Evolutionary conservation across 768 basidiomycete genomes (phyloP), one percentile per base, ranked within the genome.

Genomic region (Clavulina sp.): DNA sequence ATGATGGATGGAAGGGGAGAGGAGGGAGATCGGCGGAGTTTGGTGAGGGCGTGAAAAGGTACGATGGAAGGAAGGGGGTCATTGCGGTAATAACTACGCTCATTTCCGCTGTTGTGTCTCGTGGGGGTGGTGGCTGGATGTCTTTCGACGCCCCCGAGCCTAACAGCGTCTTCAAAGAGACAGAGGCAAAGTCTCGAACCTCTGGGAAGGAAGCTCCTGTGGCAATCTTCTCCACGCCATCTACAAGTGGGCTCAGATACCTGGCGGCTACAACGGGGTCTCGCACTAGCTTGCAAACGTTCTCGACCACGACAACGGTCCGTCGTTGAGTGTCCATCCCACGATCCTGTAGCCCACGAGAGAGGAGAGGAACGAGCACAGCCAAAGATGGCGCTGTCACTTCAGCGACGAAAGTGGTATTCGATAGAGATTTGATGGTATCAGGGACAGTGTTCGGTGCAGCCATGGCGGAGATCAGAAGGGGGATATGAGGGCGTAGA

Each of bases 321-420:
- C 93, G 80, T 52, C 93, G 82, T 63, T 93, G 89, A 19, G 91
- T 86, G 60, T 95, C 91, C 81, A 91, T 95, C 53, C 88, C 89
- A 57, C 92, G 77, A 63, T 95, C 92, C 58, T 92, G 92, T 59
- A 96, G 71, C 6, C 87, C 92, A 60, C 93, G 87, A 40, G 77
- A 72, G 46, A 97, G 72, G 23, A 97, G 76, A 4, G 93, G 93
- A 4, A 92, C 88, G 52, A 97, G 77, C 57, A 97, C 89, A 16
- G 93, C 93, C 29, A 97, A 75, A 7, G 92, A 88, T n/a, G 93
- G 92, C 0, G 88, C 80, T 23, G 84, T 95, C 58, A 97, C 88
- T 68, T 97, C 93, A 49, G 92, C 85, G 54, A 97, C 93, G 58
- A 96, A 97, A 16, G 93, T 96, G 18, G 88, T 89, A 56, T 79